Percentiles rank a stretch among this genome's conserved stretches.
Conservation (phyloP, 257 asterid species). For the Primulina huaijiensis region DNA sequence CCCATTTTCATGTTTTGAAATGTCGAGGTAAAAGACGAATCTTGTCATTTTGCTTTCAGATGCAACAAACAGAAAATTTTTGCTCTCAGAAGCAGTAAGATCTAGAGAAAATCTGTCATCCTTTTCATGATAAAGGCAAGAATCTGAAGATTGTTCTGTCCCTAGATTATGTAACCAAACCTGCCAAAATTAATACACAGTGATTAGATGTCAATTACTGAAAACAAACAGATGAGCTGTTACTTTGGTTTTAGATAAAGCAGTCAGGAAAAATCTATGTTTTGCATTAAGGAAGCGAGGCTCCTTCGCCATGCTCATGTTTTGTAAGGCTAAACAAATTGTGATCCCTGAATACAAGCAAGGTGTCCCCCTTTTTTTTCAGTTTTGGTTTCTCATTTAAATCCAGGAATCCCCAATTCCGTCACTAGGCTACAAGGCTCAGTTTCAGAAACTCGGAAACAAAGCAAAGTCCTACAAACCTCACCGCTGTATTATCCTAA, state of each 20-base stretch:
- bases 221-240: constrained; percentile 13
- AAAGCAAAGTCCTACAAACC: too few species aligned
- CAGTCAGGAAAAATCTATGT: constrained; percentile 1
- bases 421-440: too few species aligned
- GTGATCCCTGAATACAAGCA: too few species aligned
- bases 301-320: constrained; percentile 5
- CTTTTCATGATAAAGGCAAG: constrained; percentile 87
- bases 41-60: constrained; percentile 87
- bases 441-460: too few species aligned
- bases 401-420: too few species aligned
- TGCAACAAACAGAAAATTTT: constrained; percentile 67
- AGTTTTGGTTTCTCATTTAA: too few species aligned
- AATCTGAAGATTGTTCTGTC: constrained; percentile 63
- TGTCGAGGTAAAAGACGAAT: constrained; percentile 74
- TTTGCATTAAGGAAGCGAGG: constrained; percentile 12
- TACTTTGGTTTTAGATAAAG: background rate
- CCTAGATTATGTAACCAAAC: constrained; percentile 85
- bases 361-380: too few species aligned
- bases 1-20: constrained; percentile 64
- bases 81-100: constrained; percentile 82
- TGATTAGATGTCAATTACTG: background rate
- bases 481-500: too few species aligned
- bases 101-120: constrained; percentile 79
- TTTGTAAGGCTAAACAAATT: too few species aligned
- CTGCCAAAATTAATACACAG: constrained; percentile 38